Base-by-base conservation (phyloP, 305 asterid genomes). In the Ajuga reptans region DNA sequence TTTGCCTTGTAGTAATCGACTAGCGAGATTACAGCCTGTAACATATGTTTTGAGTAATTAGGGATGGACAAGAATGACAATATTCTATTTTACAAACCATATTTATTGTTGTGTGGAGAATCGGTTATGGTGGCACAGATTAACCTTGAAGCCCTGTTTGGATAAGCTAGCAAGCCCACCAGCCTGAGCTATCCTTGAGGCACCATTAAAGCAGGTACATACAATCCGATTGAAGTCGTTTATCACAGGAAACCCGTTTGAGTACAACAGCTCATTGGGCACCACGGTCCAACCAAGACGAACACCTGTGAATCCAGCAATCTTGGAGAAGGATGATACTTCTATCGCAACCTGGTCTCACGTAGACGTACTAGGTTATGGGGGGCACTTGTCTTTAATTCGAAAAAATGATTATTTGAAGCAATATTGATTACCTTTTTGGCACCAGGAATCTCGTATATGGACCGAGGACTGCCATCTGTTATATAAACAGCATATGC, bases 261-360 rank as follows among this genome's bases (percentile, higher is more conserved):
- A 78, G 70, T 85, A 91, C 39, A 81, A 15, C 37, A 91, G 89
- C 17, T 85, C 96, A 14, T 89, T 81, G 1, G 97, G 97, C 46
- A 91, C 96, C 56, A 91, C 93, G 0, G 93, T 91, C 96, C 97
- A 91, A 51, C 97, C 97, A 0, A 89, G 93, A n/a, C 97, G 93
- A 9, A 91, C 87, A 1, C 97, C 97, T 0, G 97, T 91, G 80
- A 91, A 91, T 36, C 97, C 97, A 8, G 87, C 97, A 16, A 84
- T 74, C 86, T 91, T 91, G 71, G 97, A 91, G 79, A 87, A 91
- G 34, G 97, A 91, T 39, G 96, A 85, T 8, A 91, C 88, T 77
- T 91, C 97, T 59, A 91, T 87, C 15, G 97, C 97, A 42, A 91
- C 97, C 97, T 90, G 29, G 46, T 6, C 66, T 51, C 64, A 15